Base-by-base conservation (phyloP, 2,329 filamentous ascomycete genomes). In the Teratosphaeria pseudoeucalypti region DNA sequence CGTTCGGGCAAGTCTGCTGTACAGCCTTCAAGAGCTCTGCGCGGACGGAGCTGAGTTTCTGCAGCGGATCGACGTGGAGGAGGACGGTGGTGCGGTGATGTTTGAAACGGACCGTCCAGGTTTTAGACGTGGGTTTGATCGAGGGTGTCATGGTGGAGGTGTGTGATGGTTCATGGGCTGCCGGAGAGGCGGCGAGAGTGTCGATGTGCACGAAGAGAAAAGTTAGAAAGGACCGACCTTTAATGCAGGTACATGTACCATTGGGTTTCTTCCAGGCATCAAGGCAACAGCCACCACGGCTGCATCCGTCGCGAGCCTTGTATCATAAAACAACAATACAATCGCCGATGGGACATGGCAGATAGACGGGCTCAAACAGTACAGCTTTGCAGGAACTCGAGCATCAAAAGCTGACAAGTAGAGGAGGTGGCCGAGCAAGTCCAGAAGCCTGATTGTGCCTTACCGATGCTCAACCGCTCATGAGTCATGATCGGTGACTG, bases 51-150 rank as follows among this genome's bases (percentile, higher is more conserved):
- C 64, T 52, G 58, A 80, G 73, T 55, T 72, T 70, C 58, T 73
- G 66, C 6, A 78, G 70, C 0, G 76, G 76, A 57, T 78, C 73
- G 64, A 73, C 68, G 68, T 79, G 76, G 0, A 81, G 72, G 52
- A 80, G 67, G 61, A 80, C 66, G 37, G 78, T 80, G 34, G 73
- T 77, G 55, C 73, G 75, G 66, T 73, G 68, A 57, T 75, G 68
- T 64, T 80, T 80, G 65, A 80, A 74, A 60, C 77, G 76, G 34
- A 80, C 71, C 0, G 76, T 79, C 66, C 68, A 72, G 16, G 71
- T 73, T 19, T 61, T 61, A 6, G 70, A 63, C 26, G 63, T 67
- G 32, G 72, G 68, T 27, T 62, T 60, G 54, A 66, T 64, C 43
- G 64, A 57, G 12, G 66, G 61, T 61, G 59, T 63, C 61, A 62